Evolutionary conservation across 78 protist species (phyloP).

Genomic region (Dictyostelium capitatum): DNA sequence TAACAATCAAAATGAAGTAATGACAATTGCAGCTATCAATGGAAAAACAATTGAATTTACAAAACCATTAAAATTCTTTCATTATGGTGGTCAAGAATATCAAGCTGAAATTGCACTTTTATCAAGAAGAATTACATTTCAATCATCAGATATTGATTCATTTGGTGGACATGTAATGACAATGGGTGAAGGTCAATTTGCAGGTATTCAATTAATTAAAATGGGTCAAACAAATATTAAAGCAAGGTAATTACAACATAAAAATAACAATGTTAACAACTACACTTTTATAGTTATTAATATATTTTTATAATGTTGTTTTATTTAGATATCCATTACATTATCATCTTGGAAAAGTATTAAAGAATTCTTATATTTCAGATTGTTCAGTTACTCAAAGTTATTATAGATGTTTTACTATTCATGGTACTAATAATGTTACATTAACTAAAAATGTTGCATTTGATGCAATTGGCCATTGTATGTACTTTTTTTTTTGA

Average conservation of each 20-base stretch:
- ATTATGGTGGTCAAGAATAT: slow-evolving; percentile 86
- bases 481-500: neutral
- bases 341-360: slow-evolving; percentile 57
- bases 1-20: slow-evolving; percentile 84
- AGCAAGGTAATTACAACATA: slow-evolving; percentile 84
- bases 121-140: slow-evolving; percentile 54
- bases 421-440: slow-evolving; percentile 85
- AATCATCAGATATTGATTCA: neutral
- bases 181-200: slow-evolving; percentile 71
- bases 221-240: slow-evolving; percentile 88
- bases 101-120: slow-evolving; percentile 90
- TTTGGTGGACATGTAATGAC: slow-evolving; percentile 74
- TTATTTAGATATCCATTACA: slow-evolving; percentile 86
- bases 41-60: slow-evolving; percentile 42
- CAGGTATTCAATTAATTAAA: slow-evolving; percentile 53
- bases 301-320: too few relatives aligned
- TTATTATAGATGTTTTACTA: slow-evolving; percentile 74
- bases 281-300: too few relatives aligned
- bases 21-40: slow-evolving; percentile 61
- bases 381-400: slow-evolving; percentile 53
- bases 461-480: too few relatives aligned
- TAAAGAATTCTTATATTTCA: slow-evolving; percentile 57
- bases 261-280: slow-evolving; percentile 75
- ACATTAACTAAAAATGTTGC: slow-evolving; percentile 60
- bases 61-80: slow-evolving; percentile 46